Evolutionary conservation across 1,139 yeast species (phyloP).

Genomic region (Arxiozyma telluris): DNA sequence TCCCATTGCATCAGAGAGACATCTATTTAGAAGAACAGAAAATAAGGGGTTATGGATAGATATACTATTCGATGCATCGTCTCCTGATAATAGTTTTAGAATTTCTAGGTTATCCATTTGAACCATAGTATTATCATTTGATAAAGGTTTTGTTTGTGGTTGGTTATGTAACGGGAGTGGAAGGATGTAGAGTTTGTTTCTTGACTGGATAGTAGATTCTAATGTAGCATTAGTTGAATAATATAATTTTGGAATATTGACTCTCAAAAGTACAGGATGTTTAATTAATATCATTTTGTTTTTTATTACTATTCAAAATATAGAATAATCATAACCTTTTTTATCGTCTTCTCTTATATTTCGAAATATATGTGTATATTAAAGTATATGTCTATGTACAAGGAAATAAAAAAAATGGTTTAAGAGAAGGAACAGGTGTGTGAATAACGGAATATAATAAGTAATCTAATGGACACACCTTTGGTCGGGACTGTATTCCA

Average conservation of each 20-base stretch:
- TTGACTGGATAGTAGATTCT: background rate
- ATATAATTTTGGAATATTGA: background rate
- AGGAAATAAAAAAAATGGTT: background rate
- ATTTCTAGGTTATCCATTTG: background rate
- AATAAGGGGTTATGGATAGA: background rate
- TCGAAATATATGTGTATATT: background rate
- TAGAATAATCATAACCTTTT: background rate
- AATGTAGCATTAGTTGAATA: background rate
- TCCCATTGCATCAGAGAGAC: background rate
- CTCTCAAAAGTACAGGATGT: background rate
- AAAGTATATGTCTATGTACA: background rate
- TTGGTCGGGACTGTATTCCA: background rate
- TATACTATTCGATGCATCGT: background rate
- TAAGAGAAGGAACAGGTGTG: background rate
- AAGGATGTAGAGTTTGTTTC: background rate
- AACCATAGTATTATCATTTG: background rate
- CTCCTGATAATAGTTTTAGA: background rate
- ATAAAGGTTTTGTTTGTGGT: background rate
- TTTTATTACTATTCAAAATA: background rate
- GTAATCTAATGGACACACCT: too few relatives aligned
- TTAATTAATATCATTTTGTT: background rate
- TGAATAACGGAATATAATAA: background rate
- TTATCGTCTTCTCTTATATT: background rate
- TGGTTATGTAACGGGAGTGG: background rate
- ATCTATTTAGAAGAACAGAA: background rate